Evolutionary conservation across 805 yeast species (phyloP).

Genomic region (Metschnikowia noctiluminum): DNA sequence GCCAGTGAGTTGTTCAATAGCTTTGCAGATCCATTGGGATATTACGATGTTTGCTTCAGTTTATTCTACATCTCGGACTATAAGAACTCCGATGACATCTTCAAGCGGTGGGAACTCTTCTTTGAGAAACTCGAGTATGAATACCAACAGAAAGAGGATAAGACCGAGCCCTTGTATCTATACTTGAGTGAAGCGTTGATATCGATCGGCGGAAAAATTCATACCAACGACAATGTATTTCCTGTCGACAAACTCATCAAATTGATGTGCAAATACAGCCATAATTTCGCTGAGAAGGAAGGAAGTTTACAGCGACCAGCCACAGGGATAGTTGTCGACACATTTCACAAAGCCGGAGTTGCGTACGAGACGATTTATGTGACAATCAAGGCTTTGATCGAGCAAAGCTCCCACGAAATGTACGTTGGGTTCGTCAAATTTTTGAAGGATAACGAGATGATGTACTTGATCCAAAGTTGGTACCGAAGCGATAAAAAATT

Average conservation of each 20-base stretch:
- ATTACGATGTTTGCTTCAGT: constrained; percentile 73
- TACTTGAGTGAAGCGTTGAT: constrained; percentile 38
- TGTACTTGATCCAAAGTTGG: constrained; percentile 64
- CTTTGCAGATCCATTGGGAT: constrained; percentile 84
- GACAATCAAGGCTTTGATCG: constrained; percentile 58
- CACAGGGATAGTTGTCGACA: constrained; percentile 56
- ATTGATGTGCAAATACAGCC: constrained; percentile 55
- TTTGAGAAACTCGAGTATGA: constrained; percentile 49
- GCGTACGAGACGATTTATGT: constrained; percentile 64
- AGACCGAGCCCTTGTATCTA: constrained; percentile 35
- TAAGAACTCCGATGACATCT: constrained; percentile 78
- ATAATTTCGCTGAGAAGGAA: constrained; percentile 33
- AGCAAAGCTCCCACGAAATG: constrained; percentile 53
- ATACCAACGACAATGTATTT: constrained; percentile 72
- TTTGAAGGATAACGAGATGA: constrained; percentile 51
- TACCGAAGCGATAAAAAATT: constrained; percentile 60
- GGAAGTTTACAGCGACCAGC: constrained; percentile 27
- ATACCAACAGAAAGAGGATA: constrained; percentile 19
- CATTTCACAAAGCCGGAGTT: constrained; percentile 63
- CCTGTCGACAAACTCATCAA: constrained; percentile 72
- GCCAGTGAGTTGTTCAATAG: constrained; percentile 81
- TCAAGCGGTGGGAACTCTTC: constrained; percentile 74
- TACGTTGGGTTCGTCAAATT: constrained; percentile 43
- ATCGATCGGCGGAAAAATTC: constrained; percentile 59
- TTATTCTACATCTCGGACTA: constrained; percentile 83